Evolutionary conservation across 176 grass and related monocot genomes (phyloP).

Genomic region (Oryza nivara): DNA sequence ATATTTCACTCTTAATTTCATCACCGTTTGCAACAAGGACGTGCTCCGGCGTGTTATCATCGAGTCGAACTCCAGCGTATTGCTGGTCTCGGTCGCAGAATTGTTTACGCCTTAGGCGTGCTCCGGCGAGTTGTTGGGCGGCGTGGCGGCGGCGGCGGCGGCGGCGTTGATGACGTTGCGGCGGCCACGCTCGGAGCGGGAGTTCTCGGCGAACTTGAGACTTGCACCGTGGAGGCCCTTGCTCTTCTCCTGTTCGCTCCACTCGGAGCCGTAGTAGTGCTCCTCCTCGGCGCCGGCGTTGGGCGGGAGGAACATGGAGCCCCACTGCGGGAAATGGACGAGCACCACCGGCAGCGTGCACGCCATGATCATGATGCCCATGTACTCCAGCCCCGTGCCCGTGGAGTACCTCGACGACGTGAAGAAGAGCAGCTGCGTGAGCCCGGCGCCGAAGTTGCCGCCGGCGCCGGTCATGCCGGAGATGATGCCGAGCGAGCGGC

Average conservation of each 20-base stretch:
- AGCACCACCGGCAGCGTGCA: conserved; percentile 64
- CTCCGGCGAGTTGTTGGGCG: conserved; percentile 45
- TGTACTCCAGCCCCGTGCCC: conserved; percentile 43
- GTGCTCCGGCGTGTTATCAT: too few species aligned
- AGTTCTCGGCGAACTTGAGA: conserved; percentile 75
- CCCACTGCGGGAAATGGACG: conserved; percentile 91
- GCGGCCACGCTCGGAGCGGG: conserved; percentile 63
- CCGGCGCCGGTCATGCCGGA: conserved; percentile 74
- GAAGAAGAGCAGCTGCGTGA: conserved; percentile 92
- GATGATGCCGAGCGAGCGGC: conserved; percentile 77
- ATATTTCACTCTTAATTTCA: too few species aligned
- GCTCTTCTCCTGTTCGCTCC: conserved; percentile 63
- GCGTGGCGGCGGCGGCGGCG: conserved; percentile 40
- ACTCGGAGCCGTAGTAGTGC: conserved; percentile 65
- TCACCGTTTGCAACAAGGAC: too few species aligned
- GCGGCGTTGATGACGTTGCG: too few species aligned
- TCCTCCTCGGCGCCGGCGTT: conserved; percentile 46
- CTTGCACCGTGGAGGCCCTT: conserved; percentile 50
- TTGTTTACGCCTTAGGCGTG: conserved; percentile 34
- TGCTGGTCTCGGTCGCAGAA: too few species aligned
- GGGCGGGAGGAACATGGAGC: conserved; percentile 77
- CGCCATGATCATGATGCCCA: conserved; percentile 94
- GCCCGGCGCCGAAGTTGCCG: conserved; percentile 72
- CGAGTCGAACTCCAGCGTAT: too few species aligned
- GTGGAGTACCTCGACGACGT: conserved; percentile 72